Base-by-base conservation (phyloP, 495 filamentous ascomycete species). In the Penicillium taxi region DNA sequence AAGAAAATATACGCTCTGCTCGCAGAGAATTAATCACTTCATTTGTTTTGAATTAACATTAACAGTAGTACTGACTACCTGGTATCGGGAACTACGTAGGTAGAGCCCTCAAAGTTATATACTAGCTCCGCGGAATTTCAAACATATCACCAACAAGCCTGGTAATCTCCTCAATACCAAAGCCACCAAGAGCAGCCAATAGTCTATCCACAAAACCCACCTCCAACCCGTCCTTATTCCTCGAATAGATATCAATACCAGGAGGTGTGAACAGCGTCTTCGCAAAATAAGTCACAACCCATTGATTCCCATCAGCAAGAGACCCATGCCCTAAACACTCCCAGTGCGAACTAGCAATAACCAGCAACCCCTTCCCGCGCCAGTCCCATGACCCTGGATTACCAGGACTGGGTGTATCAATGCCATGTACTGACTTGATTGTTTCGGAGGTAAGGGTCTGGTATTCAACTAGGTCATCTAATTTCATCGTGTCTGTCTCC, bases 201-300 rank as follows among this genome's bases (percentile, higher is more conserved):
- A 78, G 66, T 7, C 41, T 50, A 41, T 64, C 61, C 26, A 75
- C 23, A 13, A 70, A 69, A 39, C 56, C 64, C 44, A 61, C 53
- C 11, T 55, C 55, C 35, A 77, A 37, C 3, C 79, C 77, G 39
- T 69, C 74, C 45, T 56, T 64, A 11, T 55, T 52, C 40, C 77
- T 57, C 16, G 71, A 74, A 57, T 84, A 86, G 20, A 88, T 59
- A 65, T 89, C 84, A 21, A 88, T 48, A 1, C 84, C 85, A 39
- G 80, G 78, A 28, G 78, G 78, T 29, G 82, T 86, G 48, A 88
- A 88, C 30, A 81, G 37, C 21, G 79, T 87, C 40, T 78, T 78
- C 40, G 73, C 73, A 53, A 89, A 91, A 63, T 76, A 84, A 3
- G 81, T 88, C 3, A 88, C 80, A 6, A 74, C 69, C 80, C 79